Conservation (phyloP, 2,329 filamentous ascomycete species). For the Leptodontidium sp. region DNA sequence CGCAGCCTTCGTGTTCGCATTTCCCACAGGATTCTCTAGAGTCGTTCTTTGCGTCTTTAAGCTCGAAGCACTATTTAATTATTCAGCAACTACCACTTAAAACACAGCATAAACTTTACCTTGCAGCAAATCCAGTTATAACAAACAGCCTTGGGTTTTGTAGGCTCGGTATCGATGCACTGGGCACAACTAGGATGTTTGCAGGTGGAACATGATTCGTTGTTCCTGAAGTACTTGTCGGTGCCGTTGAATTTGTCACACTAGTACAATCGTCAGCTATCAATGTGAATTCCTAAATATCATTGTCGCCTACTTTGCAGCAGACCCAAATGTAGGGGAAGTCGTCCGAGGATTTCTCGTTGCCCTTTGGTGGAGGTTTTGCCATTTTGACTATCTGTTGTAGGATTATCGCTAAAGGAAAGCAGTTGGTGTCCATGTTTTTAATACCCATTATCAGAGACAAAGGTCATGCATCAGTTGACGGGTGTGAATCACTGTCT, state of each 20-base stretch:
- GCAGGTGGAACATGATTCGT: background rate
- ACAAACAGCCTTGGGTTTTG: background rate
- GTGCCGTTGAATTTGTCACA: constrained; percentile 15
- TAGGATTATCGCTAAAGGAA: no score
- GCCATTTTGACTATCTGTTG: background rate
- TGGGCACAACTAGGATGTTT: constrained; percentile 2
- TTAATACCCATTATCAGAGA: background rate
- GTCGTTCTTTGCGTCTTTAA: background rate
- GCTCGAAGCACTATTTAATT: background rate
- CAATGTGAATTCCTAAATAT: background rate
- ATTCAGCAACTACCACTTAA: background rate
- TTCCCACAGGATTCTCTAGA: background rate
- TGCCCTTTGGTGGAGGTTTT: background rate
- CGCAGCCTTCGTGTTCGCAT: background rate
- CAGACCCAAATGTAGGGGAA: constrained; percentile 10
- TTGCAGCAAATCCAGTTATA: constrained; percentile 14
- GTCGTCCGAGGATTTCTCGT: constrained; percentile 7
- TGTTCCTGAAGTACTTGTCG: constrained; percentile 8
- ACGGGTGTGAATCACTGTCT: constrained; percentile 4
- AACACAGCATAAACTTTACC: background rate
- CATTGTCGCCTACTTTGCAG: background rate
- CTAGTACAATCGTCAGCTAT: background rate
- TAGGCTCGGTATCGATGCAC: constrained; percentile 8
- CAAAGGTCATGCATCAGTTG: background rate
- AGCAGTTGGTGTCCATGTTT: background rate